phyloP scores from a whole-genome alignment of 2,329 filamentous ascomycete genomes.

The Balansia obtecta region DNA sequence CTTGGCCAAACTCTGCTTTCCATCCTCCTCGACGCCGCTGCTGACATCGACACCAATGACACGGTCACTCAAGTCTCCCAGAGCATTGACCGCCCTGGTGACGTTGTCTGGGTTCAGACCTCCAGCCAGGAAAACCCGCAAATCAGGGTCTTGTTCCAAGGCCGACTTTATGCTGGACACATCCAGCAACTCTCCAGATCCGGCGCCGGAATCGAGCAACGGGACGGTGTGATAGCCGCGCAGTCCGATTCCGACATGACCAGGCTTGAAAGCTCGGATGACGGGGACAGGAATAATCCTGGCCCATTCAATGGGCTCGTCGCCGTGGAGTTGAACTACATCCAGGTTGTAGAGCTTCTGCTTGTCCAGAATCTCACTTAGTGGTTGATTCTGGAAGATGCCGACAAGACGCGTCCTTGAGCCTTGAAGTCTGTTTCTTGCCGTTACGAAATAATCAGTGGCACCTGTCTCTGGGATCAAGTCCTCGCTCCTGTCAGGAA shows the following conservation, averaged over 20 bases:
- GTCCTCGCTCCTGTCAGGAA: slow-evolving; percentile 20
- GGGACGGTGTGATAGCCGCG: slow-evolving; percentile 76
- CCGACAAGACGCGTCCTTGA: slow-evolving; percentile 70
- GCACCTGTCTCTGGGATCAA: slow-evolving; percentile 21
- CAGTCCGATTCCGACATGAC: slow-evolving; percentile 55
- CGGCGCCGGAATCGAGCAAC: slow-evolving; percentile 75
- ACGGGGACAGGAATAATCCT: slow-evolving; percentile 83
- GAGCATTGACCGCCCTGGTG: slow-evolving; percentile 44
- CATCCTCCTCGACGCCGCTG: slow-evolving; percentile 80
- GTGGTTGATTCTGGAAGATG: slow-evolving; percentile 84
- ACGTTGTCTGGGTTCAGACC: slow-evolving; percentile 77
- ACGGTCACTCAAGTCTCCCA: slow-evolving; percentile 47
- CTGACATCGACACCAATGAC: slow-evolving; percentile 85
- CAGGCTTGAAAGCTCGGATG: slow-evolving; percentile 71
- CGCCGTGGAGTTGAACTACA: slow-evolving; percentile 83
- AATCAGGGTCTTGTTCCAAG: slow-evolving; percentile 53
- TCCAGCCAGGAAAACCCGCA: slow-evolving; percentile 73
- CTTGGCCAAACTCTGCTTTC: slow-evolving; percentile 67
- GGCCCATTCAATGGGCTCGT: slow-evolving; percentile 88
- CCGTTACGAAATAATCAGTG: slow-evolving; percentile 60
- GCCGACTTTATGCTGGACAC: slow-evolving; percentile 53
- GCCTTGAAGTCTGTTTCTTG: slow-evolving; percentile 34
- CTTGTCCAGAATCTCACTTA: slow-evolving; percentile 69
- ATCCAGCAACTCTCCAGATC: slow-evolving; percentile 70
- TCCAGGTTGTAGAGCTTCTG: slow-evolving; percentile 69